Conservation (phyloP, 1,284 basidiomycete species). For the Ganoderma sp. region DNA sequence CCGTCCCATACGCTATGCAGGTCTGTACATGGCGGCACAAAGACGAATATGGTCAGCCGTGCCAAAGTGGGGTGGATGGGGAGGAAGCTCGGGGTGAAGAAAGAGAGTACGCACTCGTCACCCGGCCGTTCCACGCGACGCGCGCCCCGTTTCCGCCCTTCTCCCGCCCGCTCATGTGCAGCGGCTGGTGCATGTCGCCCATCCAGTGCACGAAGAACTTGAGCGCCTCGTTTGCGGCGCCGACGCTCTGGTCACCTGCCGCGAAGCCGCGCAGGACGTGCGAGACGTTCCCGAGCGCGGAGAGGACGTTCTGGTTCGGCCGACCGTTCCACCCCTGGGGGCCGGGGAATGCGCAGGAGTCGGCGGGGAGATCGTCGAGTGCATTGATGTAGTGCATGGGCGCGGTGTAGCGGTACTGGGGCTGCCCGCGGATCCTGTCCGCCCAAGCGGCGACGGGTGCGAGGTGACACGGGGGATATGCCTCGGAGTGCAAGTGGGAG, state of each 20-base stretch:
- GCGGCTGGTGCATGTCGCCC: slow-evolving; percentile 90
- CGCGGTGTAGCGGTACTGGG: slow-evolving; percentile 64
- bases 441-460: slow-evolving; percentile 89
- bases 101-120: slow-evolving; percentile 59
- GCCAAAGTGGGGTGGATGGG: not conserved
- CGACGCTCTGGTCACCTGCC: slow-evolving; percentile 27
- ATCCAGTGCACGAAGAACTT: slow-evolving; percentile 91
- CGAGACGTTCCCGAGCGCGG: slow-evolving; percentile 77
- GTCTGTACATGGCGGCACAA: slow-evolving; percentile 49
- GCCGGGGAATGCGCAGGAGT: slow-evolving; percentile 81
- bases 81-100: slow-evolving; percentile 9
- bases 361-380: slow-evolving; percentile 76
- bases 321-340: slow-evolving; percentile 76
- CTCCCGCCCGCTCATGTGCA: slow-evolving; percentile 87
- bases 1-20: slow-evolving; percentile 89
- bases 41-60: not conserved
- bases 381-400: slow-evolving; percentile 80
- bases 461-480: slow-evolving; percentile 67
- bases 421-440: slow-evolving; percentile 60
- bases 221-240: slow-evolving; percentile 65
- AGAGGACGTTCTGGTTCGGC: slow-evolving; percentile 74
- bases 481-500: slow-evolving; percentile 31
- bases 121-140: slow-evolving; percentile 71
- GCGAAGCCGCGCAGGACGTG: slow-evolving; percentile 58
- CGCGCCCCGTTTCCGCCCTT: slow-evolving; percentile 83